phyloP scores from a whole-genome alignment of 495 filamentous ascomycete species.

The Friedmanniomyces endolithicus region DNA sequence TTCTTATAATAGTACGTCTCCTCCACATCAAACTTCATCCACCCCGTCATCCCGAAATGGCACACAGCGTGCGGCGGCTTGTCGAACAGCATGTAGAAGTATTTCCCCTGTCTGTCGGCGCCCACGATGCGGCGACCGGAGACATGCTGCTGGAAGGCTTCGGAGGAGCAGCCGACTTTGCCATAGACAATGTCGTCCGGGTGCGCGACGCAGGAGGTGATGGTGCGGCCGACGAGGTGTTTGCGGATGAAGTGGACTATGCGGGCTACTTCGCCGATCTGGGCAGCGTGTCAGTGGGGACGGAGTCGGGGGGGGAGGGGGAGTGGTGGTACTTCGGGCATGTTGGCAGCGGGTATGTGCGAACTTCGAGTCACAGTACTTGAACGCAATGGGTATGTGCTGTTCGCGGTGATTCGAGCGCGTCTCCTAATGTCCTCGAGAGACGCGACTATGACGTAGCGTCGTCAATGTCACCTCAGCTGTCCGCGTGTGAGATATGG shows the following conservation, averaged over 20 bases:
- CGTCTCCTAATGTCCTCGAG: no score
- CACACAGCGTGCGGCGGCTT: conserved; percentile 75
- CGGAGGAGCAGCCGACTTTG: conserved; percentile 67
- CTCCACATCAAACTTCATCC: conserved; percentile 72
- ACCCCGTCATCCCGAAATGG: conserved; percentile 88
- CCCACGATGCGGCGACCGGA: conserved; percentile 63
- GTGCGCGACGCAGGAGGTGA: conserved; percentile 53
- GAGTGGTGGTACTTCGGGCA: background rate
- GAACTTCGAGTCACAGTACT: no score
- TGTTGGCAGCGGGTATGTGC: background rate
- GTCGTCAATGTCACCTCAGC: no score
- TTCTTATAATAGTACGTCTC: conserved; percentile 67
- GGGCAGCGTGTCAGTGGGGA: background rate
- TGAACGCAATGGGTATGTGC: no score
- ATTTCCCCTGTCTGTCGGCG: conserved; percentile 71
- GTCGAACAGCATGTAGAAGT: conserved; percentile 72
- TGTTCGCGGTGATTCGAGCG: no score
- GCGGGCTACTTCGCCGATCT: conserved; percentile 53
- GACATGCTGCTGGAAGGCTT: conserved; percentile 58
- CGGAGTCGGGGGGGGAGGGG: background rate
- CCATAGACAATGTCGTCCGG: conserved; percentile 77
- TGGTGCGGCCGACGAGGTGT: conserved; percentile 69
- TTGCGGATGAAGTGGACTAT: conserved; percentile 71
- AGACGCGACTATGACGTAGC: no score
- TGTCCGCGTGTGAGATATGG: background rate